Evolutionary conservation across 495 filamentous ascomycete species (phyloP), one percentile per base, ranked within the genome.

Genomic region (Pyrenula aspistea): DNA sequence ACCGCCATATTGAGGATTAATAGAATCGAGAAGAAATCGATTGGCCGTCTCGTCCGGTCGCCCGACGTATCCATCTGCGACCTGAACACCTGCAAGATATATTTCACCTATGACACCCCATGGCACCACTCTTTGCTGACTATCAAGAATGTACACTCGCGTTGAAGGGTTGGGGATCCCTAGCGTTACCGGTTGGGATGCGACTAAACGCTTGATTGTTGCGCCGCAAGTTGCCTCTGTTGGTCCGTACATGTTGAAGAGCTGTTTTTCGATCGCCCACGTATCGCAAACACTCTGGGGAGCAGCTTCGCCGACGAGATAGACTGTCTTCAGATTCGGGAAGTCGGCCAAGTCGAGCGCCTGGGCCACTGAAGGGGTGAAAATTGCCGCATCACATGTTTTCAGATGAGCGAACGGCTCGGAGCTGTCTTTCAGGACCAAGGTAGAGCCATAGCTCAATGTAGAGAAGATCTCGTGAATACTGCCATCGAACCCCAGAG

Each of bases 381-480:
- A 10, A 11, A 71, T 65, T 1, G 63, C 57, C 0, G 64, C 24
- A 55, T 68, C 54, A 1, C 59, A 60, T 3, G 49, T 12, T 1
- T 55, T 55, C 11, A 72, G 57, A 48, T 63, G 58, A 1, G 55
- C 61, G 47, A 69, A 66, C 1, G 60, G 57, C n/a, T 62, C 53
- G 2, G 20, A 49, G 22, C 12, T 23, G 22, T 56, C 56, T n/a
- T 22, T n/a, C 1, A 73, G 54, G 2, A 71, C 67, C 20, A 74
- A 57, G 0, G 69, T 70, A 1, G 67, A 65, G 15, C 71, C 71
- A 53, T 73, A 68, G 31, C 59, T 59, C 10, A 74, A 53, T 10
- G 71, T 65, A 10, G 68, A 68, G 25, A 74, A 74, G 10, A 74
- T 65, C 53, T 73, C 71, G 49, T 68, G 63, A 22, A 72, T 68